phyloP scores from a whole-genome alignment of 805 yeast species.

The Candida palmyrensis region DNA sequence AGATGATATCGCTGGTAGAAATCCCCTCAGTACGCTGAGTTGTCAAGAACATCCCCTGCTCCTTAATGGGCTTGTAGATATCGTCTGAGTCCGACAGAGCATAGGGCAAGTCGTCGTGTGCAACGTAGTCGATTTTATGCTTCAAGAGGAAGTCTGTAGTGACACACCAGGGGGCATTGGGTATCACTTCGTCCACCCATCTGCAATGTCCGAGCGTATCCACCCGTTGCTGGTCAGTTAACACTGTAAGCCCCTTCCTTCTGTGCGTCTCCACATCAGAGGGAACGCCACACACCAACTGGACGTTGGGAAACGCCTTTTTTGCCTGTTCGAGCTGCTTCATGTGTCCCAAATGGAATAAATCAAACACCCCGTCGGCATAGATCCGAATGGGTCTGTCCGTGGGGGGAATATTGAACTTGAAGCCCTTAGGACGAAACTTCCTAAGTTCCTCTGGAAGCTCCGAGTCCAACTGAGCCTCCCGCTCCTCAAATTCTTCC shows the following conservation, averaged over 20 bases:
- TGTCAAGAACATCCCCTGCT: conserved; percentile 82
- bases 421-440: conserved; percentile 75
- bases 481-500: conserved; percentile 40
- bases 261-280: conserved; percentile 87
- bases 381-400: conserved; percentile 89
- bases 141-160: conserved; percentile 71
- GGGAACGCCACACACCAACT: conserved; percentile 87
- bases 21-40: conserved; percentile 97
- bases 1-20: conserved; percentile 92
- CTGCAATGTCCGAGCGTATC: conserved; percentile 90
- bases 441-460: conserved; percentile 68
- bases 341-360: conserved; percentile 97
- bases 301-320: conserved; percentile 80
- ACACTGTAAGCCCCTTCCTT: conserved; percentile 88
- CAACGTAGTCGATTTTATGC: conserved; percentile 91
- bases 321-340: conserved; percentile 96
- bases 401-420: conserved; percentile 74
- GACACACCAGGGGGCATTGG: conserved; percentile 94
- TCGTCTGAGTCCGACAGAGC: conserved; percentile 87
- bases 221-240: conserved; percentile 80
- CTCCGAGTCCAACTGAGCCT: conserved; percentile 54
- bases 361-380: conserved; percentile 97
- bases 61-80: conserved; percentile 88
- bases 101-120: conserved; percentile 96
- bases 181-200: conserved; percentile 97